phyloP scores from a whole-genome alignment of 441 rosid genomes.

The Raphanus hybrid region DNA sequence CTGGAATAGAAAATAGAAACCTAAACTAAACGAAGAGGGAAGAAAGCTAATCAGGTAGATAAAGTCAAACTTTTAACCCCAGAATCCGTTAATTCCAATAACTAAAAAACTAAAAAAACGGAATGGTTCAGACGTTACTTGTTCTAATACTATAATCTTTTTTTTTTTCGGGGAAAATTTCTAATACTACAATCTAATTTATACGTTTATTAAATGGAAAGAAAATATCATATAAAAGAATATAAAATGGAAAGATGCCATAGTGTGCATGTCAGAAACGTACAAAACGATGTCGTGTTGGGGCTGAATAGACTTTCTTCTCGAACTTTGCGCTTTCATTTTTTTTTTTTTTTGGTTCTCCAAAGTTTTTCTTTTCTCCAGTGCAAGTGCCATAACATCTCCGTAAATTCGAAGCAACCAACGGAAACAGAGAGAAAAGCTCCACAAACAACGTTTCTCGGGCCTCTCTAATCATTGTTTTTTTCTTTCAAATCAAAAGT shows the following conservation, averaged over 20 bases:
- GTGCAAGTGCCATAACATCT: constrained; percentile 31
- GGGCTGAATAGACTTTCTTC: constrained; percentile 16
- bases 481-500: constrained; percentile 41
- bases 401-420: constrained; percentile 39
- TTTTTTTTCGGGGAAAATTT: too few relatives aligned
- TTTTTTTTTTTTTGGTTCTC: background rate
- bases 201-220: background rate
- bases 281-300: constrained; percentile 22
- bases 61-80: constrained; percentile 27
- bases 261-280: constrained; percentile 22
- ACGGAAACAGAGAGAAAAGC: constrained; percentile 11
- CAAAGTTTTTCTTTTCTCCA: constrained; percentile 22
- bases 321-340: constrained; percentile 33
- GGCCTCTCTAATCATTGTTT: constrained; percentile 45
- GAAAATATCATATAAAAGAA: background rate
- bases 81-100: constrained; percentile 20
- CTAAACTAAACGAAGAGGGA: background rate
- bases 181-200: background rate
- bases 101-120: constrained; percentile 26
- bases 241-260: background rate
- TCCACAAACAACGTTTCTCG: constrained; percentile 49
- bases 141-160: background rate
- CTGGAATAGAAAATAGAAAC: background rate
- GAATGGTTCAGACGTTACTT: constrained; percentile 32
- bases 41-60: constrained; percentile 13